Percentiles rank a stretch among this genome's conserved stretches.
These are phyloP conservation scores for Aspergillus steynii DNA, from an alignment of 495 filamentous ascomycete genomes.

Conservation along the genomic window DNA sequence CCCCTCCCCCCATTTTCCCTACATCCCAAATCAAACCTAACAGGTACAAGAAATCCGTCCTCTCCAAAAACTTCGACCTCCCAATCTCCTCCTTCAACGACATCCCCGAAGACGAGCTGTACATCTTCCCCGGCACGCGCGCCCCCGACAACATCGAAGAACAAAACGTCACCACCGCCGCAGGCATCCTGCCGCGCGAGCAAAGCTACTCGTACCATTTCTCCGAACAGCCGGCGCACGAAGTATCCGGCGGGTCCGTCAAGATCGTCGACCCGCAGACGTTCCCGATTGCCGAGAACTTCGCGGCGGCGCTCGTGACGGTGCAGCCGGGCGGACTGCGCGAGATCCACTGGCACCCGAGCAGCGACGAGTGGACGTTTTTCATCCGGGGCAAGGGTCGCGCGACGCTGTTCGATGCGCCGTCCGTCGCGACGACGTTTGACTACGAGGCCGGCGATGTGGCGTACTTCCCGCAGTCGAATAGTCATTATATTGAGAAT, in stretches of 20 bases:
- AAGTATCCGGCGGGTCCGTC: constrained; percentile 62
- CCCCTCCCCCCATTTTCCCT: background rate
- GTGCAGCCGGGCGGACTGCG: constrained; percentile 72
- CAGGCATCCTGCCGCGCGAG: constrained; percentile 53
- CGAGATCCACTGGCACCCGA: constrained; percentile 80
- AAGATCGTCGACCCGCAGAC: constrained; percentile 65
- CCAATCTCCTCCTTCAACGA: constrained; percentile 56
- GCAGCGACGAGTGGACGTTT: constrained; percentile 75
- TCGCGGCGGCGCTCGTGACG: constrained; percentile 64
- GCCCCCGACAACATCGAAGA: constrained; percentile 59
- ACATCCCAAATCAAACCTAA: background rate
- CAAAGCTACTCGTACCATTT: constrained; percentile 67
- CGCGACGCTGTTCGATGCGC: constrained; percentile 65
- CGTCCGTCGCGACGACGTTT: constrained; percentile 62
- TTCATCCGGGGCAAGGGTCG: constrained; percentile 68
- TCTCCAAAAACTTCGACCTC: constrained; percentile 63
- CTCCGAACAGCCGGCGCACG: constrained; percentile 59
- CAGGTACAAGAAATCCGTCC: constrained; percentile 47
- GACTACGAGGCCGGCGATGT: constrained; percentile 76
- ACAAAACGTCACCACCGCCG: constrained; percentile 61
- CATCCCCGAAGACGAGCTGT: constrained; percentile 60
- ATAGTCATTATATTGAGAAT: constrained; percentile 75
- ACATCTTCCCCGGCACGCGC: constrained; percentile 68
- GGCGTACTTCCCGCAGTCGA: constrained; percentile 64
- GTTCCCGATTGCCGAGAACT: constrained; percentile 61